Base-by-base conservation (phyloP, 2,329 filamentous ascomycete genomes). In the Gaeumannomyces tritici region DNA sequence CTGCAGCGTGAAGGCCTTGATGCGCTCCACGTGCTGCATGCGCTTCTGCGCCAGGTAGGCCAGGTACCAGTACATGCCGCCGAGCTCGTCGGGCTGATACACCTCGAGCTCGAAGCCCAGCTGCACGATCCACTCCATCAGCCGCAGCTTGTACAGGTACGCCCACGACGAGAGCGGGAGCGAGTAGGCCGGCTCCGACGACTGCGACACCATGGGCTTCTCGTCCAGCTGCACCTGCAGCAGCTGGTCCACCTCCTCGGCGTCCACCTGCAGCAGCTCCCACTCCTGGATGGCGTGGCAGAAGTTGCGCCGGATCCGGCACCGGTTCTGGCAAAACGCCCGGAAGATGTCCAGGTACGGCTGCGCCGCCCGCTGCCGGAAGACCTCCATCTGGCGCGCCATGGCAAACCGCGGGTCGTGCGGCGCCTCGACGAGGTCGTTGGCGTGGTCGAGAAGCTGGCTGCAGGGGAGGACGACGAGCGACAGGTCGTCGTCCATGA, bases 91-190 rank as follows among this genome's bases (percentile, higher is more conserved):
- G 0, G 86, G 82, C 61, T 93, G 87, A 73, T 98, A 98, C 12
- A 96, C 84, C 56, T 93, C 88, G 15, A 97, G 86, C 74, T 99
- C 95, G 73, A 99, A 98, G 15, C 96, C 95, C 35, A 97, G 85
- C 70, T 97, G 90, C 21, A 97, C 82, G 57, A 96, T 88, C 79
- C 87, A 89, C 71, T 93, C 89, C 82, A 97, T 91, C 69, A 93
- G 85, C 33, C 84, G 85, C n/a, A 97, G 81, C 73, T 97, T 98
- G 74, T 96, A 90, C 64, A 93, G 83, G 69, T 93, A 96, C 0
- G 88, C 85, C 95, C 95, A 99, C 4, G 89, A 92, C 1, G 90
- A 91, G 0, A 98, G 80, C 0, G 91, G 87, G 61, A 90, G 88
- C 0, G 87, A 81, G 70, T 84, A 88, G 0, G 84, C 81, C 55